A percentile compares a stretch with the other conserved stretches of the same genome.
These are phyloP conservation scores for Aspergillus sclerotialis DNA, from an alignment of 2,329 filamentous ascomycete genomes.

Conservation along the genomic window DNA sequence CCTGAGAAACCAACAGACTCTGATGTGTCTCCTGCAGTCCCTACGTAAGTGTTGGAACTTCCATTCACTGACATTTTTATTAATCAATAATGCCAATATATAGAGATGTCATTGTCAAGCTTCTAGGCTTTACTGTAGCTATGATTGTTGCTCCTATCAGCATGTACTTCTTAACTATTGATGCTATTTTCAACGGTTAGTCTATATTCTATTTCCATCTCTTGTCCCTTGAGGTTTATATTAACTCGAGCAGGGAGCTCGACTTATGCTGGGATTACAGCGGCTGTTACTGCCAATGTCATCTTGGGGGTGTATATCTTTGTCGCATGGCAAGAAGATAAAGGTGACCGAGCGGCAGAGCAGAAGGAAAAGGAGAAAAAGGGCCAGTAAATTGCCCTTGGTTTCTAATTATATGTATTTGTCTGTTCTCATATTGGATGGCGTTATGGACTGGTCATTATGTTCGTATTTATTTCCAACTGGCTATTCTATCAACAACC, in stretches of 20 bases:
- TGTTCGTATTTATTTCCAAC: too few species aligned
- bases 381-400: constrained; percentile 24
- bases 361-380: constrained; percentile 51
- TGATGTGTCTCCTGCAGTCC: constrained; percentile 74
- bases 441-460: neutral
- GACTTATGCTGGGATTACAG: constrained; percentile 76
- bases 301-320: constrained; percentile 86
- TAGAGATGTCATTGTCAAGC: constrained; percentile 76
- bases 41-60: constrained; percentile 52
- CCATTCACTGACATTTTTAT: neutral
- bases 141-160: constrained; percentile 86
- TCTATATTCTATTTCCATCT: constrained; percentile 4
- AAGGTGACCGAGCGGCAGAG: constrained; percentile 63
- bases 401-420: neutral
- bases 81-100: constrained; percentile 25
- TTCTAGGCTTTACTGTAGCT: constrained; percentile 81
- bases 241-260: constrained; percentile 63
- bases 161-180: constrained; percentile 76
- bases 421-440: constrained; percentile 1
- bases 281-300: constrained; percentile 84
- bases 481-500: too few species aligned
- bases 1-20: constrained; percentile 50
- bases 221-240: neutral
- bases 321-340: constrained; percentile 85
- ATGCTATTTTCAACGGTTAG: constrained; percentile 69